Conservation (phyloP, 805 yeast genomes). For the Yamadazyma phyllophila region DNA sequence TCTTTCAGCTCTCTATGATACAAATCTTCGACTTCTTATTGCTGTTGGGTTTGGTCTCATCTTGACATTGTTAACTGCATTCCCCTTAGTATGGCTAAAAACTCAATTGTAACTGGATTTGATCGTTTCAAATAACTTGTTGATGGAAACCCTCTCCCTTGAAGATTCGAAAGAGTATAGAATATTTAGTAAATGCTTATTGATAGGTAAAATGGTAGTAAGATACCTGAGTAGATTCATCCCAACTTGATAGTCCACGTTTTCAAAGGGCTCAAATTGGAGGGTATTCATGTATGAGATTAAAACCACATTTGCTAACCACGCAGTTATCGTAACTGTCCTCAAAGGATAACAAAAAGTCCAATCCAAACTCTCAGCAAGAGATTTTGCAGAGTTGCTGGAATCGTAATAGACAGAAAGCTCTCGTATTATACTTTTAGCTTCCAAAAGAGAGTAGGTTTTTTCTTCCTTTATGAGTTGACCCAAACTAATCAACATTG, state of each 20-base stretch:
- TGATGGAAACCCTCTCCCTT: background rate
- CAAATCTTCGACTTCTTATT: background rate
- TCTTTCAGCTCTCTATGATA: background rate
- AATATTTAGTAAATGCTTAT: background rate
- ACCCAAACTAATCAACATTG: background rate
- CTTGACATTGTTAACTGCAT: background rate
- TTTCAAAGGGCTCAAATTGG: background rate
- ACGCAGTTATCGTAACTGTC: background rate
- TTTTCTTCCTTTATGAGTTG: background rate
- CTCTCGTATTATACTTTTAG: background rate
- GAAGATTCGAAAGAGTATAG: background rate
- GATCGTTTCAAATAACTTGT: background rate
- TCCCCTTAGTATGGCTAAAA: background rate
- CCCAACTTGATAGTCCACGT: background rate
- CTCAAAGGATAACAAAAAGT: background rate
- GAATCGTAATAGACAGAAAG: background rate
- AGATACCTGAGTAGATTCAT: background rate
- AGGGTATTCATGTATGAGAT: background rate
- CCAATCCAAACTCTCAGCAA: background rate
- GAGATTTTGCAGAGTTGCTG: background rate
- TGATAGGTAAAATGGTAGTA: background rate
- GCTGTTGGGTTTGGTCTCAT: background rate
- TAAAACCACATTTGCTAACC: background rate
- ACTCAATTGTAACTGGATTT: background rate
- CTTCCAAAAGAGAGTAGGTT: background rate